Evolutionary conservation across 2,329 filamentous ascomycete species (phyloP).

Genomic region (Sporothrix pseudoabietina): DNA sequence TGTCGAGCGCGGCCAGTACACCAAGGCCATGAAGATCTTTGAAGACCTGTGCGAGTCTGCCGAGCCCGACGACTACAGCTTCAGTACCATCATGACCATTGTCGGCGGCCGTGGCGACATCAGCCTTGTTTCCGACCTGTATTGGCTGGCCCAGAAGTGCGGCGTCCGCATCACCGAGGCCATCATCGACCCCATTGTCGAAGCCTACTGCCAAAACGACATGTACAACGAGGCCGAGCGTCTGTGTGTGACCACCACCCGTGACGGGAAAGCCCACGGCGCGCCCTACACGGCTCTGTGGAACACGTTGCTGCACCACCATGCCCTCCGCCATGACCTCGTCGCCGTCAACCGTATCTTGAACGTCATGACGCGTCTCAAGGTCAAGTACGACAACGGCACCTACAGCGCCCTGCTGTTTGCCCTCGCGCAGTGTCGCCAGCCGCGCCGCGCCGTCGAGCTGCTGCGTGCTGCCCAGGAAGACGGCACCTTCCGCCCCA

Average conservation of each 20-base stretch:
- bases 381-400: slow-evolving; percentile 52
- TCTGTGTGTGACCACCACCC: slow-evolving; percentile 60
- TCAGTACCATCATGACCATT: slow-evolving; percentile 73
- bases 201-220: slow-evolving; percentile 65
- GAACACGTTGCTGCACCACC: slow-evolving; percentile 73
- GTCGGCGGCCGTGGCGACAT: slow-evolving; percentile 72
- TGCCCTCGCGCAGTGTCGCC: slow-evolving; percentile 52
- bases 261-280: slow-evolving; percentile 49
- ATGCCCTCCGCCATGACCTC: slow-evolving; percentile 64
- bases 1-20: slow-evolving; percentile 64
- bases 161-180: slow-evolving; percentile 54
- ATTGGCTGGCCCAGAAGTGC: slow-evolving; percentile 58
- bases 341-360: slow-evolving; percentile 53
- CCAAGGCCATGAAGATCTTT: slow-evolving; percentile 67
- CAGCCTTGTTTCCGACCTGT: slow-evolving; percentile 65
- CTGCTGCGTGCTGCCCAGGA: slow-evolving; percentile 51
- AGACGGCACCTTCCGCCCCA: slow-evolving; percentile 51
- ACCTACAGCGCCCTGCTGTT: slow-evolving; percentile 56
- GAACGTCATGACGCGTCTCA: slow-evolving; percentile 51
- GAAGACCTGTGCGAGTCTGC: slow-evolving; percentile 56
- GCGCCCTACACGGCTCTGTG: slow-evolving; percentile 63
- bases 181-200: slow-evolving; percentile 67
- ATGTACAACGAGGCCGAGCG: slow-evolving; percentile 58
- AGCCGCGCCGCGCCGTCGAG: slow-evolving; percentile 53
- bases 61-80: slow-evolving; percentile 64